Evolutionary conservation across 2,329 filamentous ascomycete species (phyloP), one percentile per base, ranked within the genome.

Genomic region (Aspergillus sp.): DNA sequence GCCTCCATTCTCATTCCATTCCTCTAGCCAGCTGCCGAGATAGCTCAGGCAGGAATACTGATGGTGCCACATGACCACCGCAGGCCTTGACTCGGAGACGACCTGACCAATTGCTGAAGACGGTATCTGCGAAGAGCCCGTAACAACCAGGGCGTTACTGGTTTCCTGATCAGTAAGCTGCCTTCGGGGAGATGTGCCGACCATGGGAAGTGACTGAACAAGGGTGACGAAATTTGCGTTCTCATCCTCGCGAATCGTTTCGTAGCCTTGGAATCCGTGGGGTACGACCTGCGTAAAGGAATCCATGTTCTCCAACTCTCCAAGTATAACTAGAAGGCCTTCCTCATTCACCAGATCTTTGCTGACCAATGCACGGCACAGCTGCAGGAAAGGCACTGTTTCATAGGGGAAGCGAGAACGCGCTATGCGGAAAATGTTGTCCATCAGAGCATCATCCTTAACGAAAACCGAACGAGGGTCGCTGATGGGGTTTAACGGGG

Each of bases 351-450:
- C 71, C 30, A 77, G 70, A 38, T 79, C 74, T 21, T 76, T 79
- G 60, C 77, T 76, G 7, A 83, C 84, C 15, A 96, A 77, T 41
- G 84, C 85, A 58, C 87, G 87, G 71, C 87, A 89, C 41, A 96
- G 79, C 56, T 84, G 86, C 62, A 96, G 77, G 68, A 96, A 91
- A 0, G 93, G 92, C 2, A 88, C 76, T 50, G 91, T 88, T 76
- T 97, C 94, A 74, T 91, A 94, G 0, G 94, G 94, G 71, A 92
- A 97, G 58, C 94, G 88, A 62, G 86, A 84, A 47, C 89, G 83
- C 6, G 93, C 87, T 71, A 90, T 85, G 53, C 85, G 80, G 32
- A 96, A 86, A 63, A 90, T 75, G 17, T 76, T 74, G 27, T 79
- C 81, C 70, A 89, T 81, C 17, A 92, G 75, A 6, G 80, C 70